Evolutionary conservation across 2,329 filamentous ascomycete genomes (phyloP).

Genomic region (Daldinia sp.): DNA sequence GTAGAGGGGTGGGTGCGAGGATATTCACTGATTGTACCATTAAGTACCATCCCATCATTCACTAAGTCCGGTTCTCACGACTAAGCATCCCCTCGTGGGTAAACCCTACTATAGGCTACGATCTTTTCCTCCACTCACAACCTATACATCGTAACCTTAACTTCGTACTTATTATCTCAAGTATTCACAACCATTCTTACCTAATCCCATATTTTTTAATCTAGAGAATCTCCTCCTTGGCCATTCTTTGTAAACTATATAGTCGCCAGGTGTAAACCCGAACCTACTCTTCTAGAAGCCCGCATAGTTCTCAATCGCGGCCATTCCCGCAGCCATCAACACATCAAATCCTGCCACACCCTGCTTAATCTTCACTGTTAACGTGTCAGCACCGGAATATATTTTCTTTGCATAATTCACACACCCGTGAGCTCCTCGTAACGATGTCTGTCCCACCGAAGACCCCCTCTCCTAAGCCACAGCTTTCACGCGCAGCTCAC

Average conservation of each 20-base stretch:
- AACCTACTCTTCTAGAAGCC: not conserved
- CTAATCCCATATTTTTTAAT: not conserved
- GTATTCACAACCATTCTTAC: not conserved
- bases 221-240: not conserved
- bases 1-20: not conserved
- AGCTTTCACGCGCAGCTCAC: not conserved
- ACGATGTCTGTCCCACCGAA: not conserved
- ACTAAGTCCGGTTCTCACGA: not conserved
- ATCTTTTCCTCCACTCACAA: not conserved
- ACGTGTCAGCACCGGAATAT: too few species aligned
- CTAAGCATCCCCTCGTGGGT: not conserved
- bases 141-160: not conserved
- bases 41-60: not conserved
- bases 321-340: not conserved
- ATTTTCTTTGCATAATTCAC: not conserved
- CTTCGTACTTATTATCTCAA: not conserved
- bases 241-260: not conserved
- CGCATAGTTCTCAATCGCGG: not conserved
- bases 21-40: not conserved
- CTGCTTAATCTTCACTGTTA: not conserved
- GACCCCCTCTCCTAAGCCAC: not conserved
- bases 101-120: not conserved
- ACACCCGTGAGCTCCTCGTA: not conserved
- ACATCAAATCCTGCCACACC: not conserved
- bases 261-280: not conserved